phyloP scores from a whole-genome alignment of 202 grass and related monocot genomes.

The Setaria italica region DNA sequence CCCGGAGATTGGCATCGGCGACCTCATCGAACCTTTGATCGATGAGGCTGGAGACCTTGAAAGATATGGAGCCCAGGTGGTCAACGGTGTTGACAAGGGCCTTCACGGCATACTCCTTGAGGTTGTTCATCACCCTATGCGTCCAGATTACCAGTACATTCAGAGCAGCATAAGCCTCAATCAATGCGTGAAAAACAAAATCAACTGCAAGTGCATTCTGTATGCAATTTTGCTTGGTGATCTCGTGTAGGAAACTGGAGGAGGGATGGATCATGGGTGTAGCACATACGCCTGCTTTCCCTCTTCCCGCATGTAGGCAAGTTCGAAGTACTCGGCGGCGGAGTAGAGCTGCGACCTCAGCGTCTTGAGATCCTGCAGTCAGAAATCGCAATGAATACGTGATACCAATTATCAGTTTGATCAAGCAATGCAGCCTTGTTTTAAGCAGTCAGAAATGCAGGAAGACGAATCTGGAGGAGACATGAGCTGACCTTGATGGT shows the following conservation, averaged over 20 bases:
- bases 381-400: not conserved
- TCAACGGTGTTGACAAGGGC: slow-evolving; percentile 93
- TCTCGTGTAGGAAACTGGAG: not conserved
- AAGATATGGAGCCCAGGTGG: slow-evolving; percentile 92
- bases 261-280: not conserved
- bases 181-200: not conserved
- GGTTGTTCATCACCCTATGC: slow-evolving; percentile 67
- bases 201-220: slow-evolving; percentile 12
- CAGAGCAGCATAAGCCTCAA: not conserved
- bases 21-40: slow-evolving; percentile 68
- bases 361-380: slow-evolving; percentile 81
- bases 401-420: not conserved
- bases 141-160: not conserved
- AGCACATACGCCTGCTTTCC: slow-evolving; percentile 69
- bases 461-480: not conserved
- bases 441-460: not conserved
- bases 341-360: slow-evolving; percentile 87
- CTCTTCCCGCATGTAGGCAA: slow-evolving; percentile 68
- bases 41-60: slow-evolving; percentile 74
- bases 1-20: slow-evolving; percentile 47
- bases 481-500: slow-evolving; percentile 66
- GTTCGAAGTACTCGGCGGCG: slow-evolving; percentile 91
- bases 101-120: slow-evolving; percentile 86
- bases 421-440: not conserved
- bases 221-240: slow-evolving; percentile 11